These are phyloP conservation scores for Ganoderma sp. DNA, from an alignment of 1,284 basidiomycete species.

Conservation along the genomic window DNA sequence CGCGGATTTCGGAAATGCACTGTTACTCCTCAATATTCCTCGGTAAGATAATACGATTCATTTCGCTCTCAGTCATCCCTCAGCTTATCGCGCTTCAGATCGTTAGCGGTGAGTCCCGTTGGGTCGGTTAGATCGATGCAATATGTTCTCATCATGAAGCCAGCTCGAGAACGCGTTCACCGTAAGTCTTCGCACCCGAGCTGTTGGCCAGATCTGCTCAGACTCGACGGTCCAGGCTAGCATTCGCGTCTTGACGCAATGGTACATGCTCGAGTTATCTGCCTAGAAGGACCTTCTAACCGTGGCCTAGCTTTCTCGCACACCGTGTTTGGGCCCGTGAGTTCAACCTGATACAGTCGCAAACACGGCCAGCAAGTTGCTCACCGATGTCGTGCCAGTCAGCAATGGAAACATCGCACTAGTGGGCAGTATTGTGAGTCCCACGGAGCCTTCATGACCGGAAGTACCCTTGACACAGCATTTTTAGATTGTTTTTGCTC, in stretches of 20 bases:
- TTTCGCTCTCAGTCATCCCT: background rate
- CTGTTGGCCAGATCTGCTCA: background rate
- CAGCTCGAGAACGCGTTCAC: background rate
- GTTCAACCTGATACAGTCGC: background rate
- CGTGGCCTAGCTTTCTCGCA: background rate
- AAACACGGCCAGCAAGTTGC: background rate
- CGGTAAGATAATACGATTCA: background rate
- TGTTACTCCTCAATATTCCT: background rate
- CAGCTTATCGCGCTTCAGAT: background rate
- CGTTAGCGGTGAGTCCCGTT: background rate
- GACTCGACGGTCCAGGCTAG: background rate
- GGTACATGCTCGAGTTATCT: background rate
- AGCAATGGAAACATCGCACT: background rate
- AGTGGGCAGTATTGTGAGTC: background rate
- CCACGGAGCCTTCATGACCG: background rate
- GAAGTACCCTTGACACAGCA: background rate
- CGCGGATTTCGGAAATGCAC: background rate
- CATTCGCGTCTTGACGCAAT: background rate
- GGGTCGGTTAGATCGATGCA: background rate
- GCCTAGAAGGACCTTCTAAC: background rate
- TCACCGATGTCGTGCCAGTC: background rate
- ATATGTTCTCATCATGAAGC: background rate
- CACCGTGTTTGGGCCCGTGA: background rate
- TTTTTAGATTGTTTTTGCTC: background rate
- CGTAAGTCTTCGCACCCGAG: background rate